Evolutionary conservation across 2,329 filamentous ascomycete species (phyloP).

Genomic region (Neofusicoccum umdonicola): DNA sequence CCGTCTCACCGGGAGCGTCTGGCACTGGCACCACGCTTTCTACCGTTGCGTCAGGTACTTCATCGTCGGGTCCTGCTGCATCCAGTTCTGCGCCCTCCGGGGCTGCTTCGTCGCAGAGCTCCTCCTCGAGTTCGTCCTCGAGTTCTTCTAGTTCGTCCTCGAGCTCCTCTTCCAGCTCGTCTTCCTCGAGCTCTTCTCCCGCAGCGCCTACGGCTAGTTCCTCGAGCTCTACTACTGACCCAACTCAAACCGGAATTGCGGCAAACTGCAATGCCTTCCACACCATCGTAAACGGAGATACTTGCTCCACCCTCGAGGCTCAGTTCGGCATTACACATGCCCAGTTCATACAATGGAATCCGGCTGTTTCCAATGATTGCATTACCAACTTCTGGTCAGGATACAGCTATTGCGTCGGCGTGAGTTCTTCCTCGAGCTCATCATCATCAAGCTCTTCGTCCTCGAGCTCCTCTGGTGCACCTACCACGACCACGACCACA

Average conservation of each 20-base stretch:
- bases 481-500: slow-evolving; percentile 6
- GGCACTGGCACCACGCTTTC: neutral
- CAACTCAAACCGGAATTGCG: too few relatives aligned
- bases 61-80: neutral
- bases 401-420: neutral
- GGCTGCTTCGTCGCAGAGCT: neutral
- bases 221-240: neutral
- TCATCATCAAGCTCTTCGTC: neutral
- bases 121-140: neutral
- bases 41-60: too few relatives aligned
- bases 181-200: neutral
- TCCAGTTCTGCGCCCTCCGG: neutral
- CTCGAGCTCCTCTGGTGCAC: neutral
- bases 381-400: neutral
- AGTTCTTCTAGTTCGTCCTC: neutral
- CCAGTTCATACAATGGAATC: neutral
- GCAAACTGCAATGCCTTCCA: too few relatives aligned
- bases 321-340: neutral
- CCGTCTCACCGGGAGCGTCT: neutral
- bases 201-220: neutral
- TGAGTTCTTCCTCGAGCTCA: neutral
- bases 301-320: neutral
- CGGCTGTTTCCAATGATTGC: neutral
- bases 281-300: neutral
- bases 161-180: neutral